These are phyloP conservation scores for Leccinum proliferum DNA, from an alignment of 1,284 basidiomycete species.

Conservation along the genomic window DNA sequence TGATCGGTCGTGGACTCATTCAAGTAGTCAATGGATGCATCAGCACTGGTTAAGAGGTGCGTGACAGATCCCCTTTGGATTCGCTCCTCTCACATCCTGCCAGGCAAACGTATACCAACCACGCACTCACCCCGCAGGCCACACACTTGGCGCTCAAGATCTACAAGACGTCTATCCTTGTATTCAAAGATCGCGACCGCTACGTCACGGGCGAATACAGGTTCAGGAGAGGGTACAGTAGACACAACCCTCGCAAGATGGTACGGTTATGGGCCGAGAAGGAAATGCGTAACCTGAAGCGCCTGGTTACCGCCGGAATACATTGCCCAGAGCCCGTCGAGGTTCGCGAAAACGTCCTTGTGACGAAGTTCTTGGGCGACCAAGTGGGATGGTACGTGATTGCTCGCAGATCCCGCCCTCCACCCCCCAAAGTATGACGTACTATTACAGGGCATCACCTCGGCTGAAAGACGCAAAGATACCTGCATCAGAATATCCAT, in stretches of 20 bases:
- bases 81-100: constrained; percentile 6
- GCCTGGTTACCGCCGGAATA: constrained; percentile 79
- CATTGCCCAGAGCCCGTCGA: constrained; percentile 87
- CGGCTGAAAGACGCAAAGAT: constrained; percentile 86
- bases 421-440: constrained; percentile 5
- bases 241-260: constrained; percentile 97
- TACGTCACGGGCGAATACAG: constrained; percentile 93
- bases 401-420: constrained; percentile 5
- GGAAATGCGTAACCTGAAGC: constrained; percentile 93
- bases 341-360: constrained; percentile 94
- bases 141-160: constrained; percentile 89
- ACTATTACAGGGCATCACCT: constrained; percentile 69
- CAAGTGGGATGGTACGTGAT: constrained; percentile 69
- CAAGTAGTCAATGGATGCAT: constrained; percentile 91
- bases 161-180: constrained; percentile 97
- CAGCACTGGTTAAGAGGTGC: constrained; percentile 92
- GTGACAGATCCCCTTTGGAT: constrained; percentile 13
- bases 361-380: constrained; percentile 92
- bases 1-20: constrained; percentile 84
- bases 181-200: constrained; percentile 95
- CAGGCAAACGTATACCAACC: constrained; percentile 96
- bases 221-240: constrained; percentile 90
- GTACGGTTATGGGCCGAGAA: constrained; percentile 99
- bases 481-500: constrained; percentile 45
- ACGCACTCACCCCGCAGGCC: constrained; percentile 64